Evolutionary conservation across 805 yeast species (phyloP), one percentile per base, ranked within the genome.

Genomic region (Yamadazyma phyllophila): DNA sequence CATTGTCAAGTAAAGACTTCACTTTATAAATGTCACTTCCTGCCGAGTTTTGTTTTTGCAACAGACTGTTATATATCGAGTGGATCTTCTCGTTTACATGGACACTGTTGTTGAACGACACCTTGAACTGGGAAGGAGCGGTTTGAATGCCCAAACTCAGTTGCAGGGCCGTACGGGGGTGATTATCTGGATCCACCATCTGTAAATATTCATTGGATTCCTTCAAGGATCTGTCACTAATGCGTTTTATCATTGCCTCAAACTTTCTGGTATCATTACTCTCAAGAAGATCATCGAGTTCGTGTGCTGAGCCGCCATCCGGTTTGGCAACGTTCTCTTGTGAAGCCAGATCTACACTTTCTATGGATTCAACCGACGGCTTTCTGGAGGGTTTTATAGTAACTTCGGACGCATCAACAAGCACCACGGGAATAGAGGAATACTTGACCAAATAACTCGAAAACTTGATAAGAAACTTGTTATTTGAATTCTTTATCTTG

Each of bases 361-460:
- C 37, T 13, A 40, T 40, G 16, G 36, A 29, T 8, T 33, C 32
- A 7, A 33, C 17, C 24, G 37, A 32, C 36, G 15, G 27, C 13
- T 32, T 33, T 10, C 43, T 17, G 3, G 15, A 17, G n/a, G 9
- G 20, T 26, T 14, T 24, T 24, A 9, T 36, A n/a, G 29, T 27
- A 12, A 29, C 24, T 4, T 15, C 17, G 6, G 7, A 4, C 4
- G 39, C 10, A 27, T 36, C 36, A n/a, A 32, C 42, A 26, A 69
- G 43, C 2, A 71, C 55, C 29, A 67, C 68, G 0, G 77, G 77
- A 2, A 69, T 61, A 0, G 71, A 54, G 5, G 72, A 65, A 50
- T 71, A 69, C 41, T 69, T 67, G 31, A 71, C 53, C 38, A 67
- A 48, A 50, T 67, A 71, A 27, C 73, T 66, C 11, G 68, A 59